Evolutionary conservation across 768 basidiomycete species (phyloP).

Genomic region (Cyclocybe aegerita): DNA sequence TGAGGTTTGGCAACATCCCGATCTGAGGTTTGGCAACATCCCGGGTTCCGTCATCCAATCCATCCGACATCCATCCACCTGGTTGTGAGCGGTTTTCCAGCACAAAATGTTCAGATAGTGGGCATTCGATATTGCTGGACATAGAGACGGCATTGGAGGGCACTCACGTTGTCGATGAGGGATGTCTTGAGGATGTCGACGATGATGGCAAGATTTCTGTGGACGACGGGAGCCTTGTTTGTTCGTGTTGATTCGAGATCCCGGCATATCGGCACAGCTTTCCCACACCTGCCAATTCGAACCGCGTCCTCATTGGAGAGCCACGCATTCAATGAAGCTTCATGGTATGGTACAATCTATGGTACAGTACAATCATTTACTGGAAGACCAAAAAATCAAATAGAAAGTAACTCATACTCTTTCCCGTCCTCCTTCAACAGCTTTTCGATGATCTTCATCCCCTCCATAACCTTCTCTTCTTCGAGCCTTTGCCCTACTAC

Average conservation of each 20-base stretch:
- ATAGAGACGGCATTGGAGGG: conserved; percentile 3
- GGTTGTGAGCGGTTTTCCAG: conserved; percentile 10
- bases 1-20: conserved; percentile 10
- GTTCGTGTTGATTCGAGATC: conserved; percentile 8
- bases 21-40: conserved; percentile 8
- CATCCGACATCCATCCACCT: conserved; percentile 25
- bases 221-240: conserved; percentile 16
- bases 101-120: conserved; percentile 2
- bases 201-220: conserved; percentile 13
- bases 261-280: conserved; percentile 11
- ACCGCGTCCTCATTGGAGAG: no score
- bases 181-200: conserved; percentile 32
- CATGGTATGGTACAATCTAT: no score
- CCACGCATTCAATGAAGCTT: no score
- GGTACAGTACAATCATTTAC: no score
- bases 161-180: conserved; percentile 35
- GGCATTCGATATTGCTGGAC: background rate
- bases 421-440: conserved; percentile 26
- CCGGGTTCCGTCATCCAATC: conserved; percentile 24
- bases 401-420: conserved; percentile 12
- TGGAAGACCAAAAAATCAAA: background rate
- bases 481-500: conserved; percentile 57
- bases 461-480: conserved; percentile 63
- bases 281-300: no score
- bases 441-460: conserved; percentile 52